Evolutionary conservation across 2,329 filamentous ascomycete species (phyloP), one percentile per base, ranked within the genome.

Genomic region (Alternaria burnsii): DNA sequence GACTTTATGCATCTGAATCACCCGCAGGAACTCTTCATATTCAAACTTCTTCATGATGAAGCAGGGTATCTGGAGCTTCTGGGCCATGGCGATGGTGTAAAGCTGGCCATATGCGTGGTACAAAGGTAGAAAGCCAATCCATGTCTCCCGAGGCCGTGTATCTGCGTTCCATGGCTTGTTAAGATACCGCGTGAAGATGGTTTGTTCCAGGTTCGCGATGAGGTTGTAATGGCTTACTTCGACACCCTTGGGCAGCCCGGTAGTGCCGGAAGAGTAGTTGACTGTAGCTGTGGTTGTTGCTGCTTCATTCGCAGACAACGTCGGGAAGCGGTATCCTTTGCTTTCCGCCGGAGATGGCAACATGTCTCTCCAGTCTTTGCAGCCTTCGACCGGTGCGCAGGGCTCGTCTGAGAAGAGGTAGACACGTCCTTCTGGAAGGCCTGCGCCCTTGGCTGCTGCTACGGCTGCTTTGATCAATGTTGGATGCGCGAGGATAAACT

Each of bases 181-280:
- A 9, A 78, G 71, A 59, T 81, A 82, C 22, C 78, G 76, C 70
- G 83, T 81, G 71, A 80, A 81, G 44, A 83, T 81, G 4, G 79
- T 81, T 69, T 87, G 85, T 55, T 81, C 80, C 4, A 82, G 78
- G 59, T 86, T 85, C 40, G 84, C 79, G 32, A 84, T 78, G 28
- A 85, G 72, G 61, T 85, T 85, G 59, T 79, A 72, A 63, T 86
- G 83, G 26, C 81, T 82, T 28, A 85, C 78, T 65, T 80, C 81
- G 4, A 85, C 83, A 20, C 83, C 83, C 67, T 86, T 85, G 6
- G 84, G 83, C 6, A 85, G 71, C 3, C 84, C 84, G 0, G 83
- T 85, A 0, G 84, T 86, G 1, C 84, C 83, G 7, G 81, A 84
- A 26, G 80, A 83, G 72, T 83, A 85, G 66, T 85, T 85, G 65